Base-by-base conservation (phyloP, 495 filamentous ascomycete species). In the Aspergillus bridgeri region DNA sequence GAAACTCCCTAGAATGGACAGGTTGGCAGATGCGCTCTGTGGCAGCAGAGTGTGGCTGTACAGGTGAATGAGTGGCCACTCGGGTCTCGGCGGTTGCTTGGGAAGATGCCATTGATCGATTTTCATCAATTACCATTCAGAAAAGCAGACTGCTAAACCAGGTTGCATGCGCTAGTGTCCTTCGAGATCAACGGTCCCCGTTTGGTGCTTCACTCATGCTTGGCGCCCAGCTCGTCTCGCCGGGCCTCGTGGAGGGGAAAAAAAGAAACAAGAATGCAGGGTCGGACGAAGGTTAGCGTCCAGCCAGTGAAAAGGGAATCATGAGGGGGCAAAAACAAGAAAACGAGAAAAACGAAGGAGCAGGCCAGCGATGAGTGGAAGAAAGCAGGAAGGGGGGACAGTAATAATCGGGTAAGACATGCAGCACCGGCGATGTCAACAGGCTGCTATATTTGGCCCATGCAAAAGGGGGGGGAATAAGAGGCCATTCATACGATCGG, bases 371-470 rank as follows among this genome's bases (percentile, higher is more conserved):
- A 51, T 29, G 23, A 24, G 44, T 29, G 23, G 20, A 15, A 7
- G 46, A 33, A n/a, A 24, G 9, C 42, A 56, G 38, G 45, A 62
- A 46, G 19, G 8, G 24, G 43, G 54, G 29, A 25, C 42, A 18
- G n/a, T 18, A 50, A 38, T 18, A 50, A 38, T 53, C 48, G 43
- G n/a, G 44, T 56, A 53, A 60, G 58, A 58, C 58, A 64, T 59
- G 55, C 58, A 61, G 58, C 51, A 19, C 48, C 29, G 48, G 49
- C 25, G 13, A 38, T 38, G 33, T 13, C 13, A 38, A 38, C 33
- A 38, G 54, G 61, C 60, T 64, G 44, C 61, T 64, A 64, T 58
- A 58, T 60, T 64, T 64, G 57, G 60, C 33, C 33, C 33, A 38
- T 38, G 33, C 33, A 7, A n/a, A n/a, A n/a, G 27, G 33, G 17